phyloP scores from a whole-genome alignment of 2,329 filamentous ascomycete species.

The Monosporascus sp. region DNA sequence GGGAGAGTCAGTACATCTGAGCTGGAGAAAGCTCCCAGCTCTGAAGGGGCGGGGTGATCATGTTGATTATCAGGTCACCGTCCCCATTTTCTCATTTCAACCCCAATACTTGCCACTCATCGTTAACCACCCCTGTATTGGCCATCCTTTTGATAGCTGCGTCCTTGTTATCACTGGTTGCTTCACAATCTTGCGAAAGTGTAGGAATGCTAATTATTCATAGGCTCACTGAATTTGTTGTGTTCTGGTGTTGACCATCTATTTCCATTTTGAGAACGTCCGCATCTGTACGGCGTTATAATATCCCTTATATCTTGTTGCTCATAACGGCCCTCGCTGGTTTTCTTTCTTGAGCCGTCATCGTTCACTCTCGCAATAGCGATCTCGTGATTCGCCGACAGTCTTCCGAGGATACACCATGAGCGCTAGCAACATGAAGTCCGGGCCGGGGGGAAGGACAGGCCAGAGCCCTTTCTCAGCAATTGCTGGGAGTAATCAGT shows the following conservation, averaged over 20 bases:
- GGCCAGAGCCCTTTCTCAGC: constrained; percentile 41
- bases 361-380: neutral
- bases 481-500: constrained; percentile 54
- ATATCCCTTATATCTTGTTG: neutral
- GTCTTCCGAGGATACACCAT: constrained; percentile 32
- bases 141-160: neutral
- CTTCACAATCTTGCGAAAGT: neutral
- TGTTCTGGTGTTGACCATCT: neutral
- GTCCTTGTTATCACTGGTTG: neutral
- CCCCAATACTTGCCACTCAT: neutral
- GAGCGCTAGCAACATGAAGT: constrained; percentile 48
- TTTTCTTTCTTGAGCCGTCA: neutral
- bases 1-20: neutral
- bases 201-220: neutral
- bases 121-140: neutral
- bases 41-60: neutral
- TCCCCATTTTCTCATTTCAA: neutral
- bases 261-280: neutral
- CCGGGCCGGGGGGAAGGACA: constrained; percentile 46
- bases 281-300: neutral
- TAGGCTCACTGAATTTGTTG: neutral
- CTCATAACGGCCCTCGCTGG: neutral
- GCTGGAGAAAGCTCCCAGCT: neutral
- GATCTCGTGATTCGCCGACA: constrained; percentile 2
- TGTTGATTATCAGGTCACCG: neutral